These are phyloP conservation scores for Cordia subcordata DNA, from an alignment of 257 asterid species.

Conservation along the genomic window DNA sequence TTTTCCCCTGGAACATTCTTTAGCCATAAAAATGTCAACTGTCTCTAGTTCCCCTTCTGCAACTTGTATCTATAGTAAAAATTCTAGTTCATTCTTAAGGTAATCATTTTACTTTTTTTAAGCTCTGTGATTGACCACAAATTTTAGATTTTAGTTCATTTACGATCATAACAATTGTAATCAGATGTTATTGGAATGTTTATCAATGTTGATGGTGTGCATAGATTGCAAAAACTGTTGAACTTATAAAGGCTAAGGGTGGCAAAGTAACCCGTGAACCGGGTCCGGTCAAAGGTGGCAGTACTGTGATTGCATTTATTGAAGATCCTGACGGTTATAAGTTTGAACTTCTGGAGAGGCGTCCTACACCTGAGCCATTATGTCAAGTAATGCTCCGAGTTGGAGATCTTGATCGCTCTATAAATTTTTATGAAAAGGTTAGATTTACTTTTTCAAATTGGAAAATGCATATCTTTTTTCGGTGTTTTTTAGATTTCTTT, in stretches of 20 bases:
- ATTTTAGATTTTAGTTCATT: too few relatives aligned
- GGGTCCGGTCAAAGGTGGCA: conserved; percentile 96
- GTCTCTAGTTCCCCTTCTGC: too few relatives aligned
- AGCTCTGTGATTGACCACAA: too few relatives aligned
- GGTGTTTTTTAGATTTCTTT: neutral
- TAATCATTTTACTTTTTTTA: too few relatives aligned
- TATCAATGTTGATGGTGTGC: conserved; percentile 1
- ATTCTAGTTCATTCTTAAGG: too few relatives aligned
- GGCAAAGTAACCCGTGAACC: conserved; percentile 95
- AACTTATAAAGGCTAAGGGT: conserved; percentile 88
- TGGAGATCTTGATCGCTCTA: conserved; percentile 88
- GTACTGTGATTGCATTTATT: conserved; percentile 82
- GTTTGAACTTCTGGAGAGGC: conserved; percentile 95
- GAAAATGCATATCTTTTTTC: neutral
- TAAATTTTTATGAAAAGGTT: conserved; percentile 87
- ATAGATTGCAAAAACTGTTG: conserved; percentile 80
- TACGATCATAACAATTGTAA: neutral
- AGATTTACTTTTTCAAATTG: neutral
- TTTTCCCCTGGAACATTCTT: too few relatives aligned
- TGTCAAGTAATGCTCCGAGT: conserved; percentile 99
- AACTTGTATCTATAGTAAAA: too few relatives aligned
- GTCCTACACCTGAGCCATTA: conserved; percentile 96
- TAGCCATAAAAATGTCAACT: too few relatives aligned
- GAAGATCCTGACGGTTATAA: conserved; percentile 98
- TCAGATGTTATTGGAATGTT: neutral